Conservation (phyloP, 2,329 filamentous ascomycete species). For the Gaeumannomyces tritici region DNA sequence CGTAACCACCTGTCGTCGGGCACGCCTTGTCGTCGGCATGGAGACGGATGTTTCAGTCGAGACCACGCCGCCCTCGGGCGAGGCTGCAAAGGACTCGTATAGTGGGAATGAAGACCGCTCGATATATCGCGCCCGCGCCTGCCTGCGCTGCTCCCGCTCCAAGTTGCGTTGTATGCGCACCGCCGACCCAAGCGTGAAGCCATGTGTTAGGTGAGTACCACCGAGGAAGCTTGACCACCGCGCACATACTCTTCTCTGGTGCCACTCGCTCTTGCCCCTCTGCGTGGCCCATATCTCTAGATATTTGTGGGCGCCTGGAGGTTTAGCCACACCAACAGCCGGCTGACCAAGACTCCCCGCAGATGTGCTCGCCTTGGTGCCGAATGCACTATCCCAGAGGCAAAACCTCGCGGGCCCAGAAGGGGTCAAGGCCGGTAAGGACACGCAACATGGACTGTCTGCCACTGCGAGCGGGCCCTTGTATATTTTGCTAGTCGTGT, state of each 20-base stretch:
- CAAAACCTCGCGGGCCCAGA: conserved; percentile 12
- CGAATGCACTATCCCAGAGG: conserved; percentile 11
- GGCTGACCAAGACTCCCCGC: background rate
- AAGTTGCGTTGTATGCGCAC: conserved; percentile 15
- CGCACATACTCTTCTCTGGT: too few species aligned
- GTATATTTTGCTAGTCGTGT: background rate
- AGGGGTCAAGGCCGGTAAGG: conserved; percentile 12
- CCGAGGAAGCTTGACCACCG: too few species aligned
- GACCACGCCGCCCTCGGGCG: background rate
- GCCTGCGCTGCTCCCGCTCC: conserved; percentile 17
- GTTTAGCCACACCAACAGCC: background rate
- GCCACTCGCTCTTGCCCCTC: too few species aligned
- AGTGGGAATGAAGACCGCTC: background rate
- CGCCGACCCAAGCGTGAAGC: conserved; percentile 11
- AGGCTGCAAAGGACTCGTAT: background rate
- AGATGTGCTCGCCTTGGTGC: conserved; percentile 11
- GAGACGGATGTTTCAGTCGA: background rate
- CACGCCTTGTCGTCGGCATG: background rate
- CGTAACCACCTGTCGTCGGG: too few species aligned
- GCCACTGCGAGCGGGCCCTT: background rate
- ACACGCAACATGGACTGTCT: background rate
- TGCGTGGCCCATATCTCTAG: too few species aligned
- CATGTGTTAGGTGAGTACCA: conserved; percentile 11
- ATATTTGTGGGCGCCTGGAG: too few species aligned
- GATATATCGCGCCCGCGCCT: conserved; percentile 13